Evolutionary conservation across 805 yeast species (phyloP).

Genomic region (Nakazawaea wickerhamii): DNA sequence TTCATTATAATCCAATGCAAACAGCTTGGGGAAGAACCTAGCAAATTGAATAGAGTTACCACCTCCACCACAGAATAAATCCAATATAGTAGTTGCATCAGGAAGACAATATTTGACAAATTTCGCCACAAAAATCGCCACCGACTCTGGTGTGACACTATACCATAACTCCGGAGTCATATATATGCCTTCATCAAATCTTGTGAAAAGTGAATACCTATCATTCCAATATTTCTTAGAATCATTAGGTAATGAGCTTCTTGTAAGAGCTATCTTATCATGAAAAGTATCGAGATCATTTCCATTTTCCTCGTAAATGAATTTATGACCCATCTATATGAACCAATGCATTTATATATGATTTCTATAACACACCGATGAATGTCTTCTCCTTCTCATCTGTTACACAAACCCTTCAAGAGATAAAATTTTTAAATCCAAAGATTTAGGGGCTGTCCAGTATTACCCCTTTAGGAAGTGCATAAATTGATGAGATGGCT

Average conservation of each 20-base stretch:
- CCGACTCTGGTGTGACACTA: conserved; percentile 79
- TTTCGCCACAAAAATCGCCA: conserved; percentile 58
- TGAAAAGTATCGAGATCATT: conserved; percentile 4
- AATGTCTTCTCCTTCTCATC: too few species aligned
- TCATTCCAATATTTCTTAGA: conserved; percentile 56
- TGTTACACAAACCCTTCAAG: too few species aligned
- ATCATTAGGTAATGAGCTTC: conserved; percentile 28
- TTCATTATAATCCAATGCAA: conserved; percentile 58
- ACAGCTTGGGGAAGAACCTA: conserved; percentile 44
- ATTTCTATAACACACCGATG: too few species aligned
- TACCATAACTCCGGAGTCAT: conserved; percentile 77
- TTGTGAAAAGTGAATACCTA: conserved; percentile 55
- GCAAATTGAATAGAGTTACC: conserved; percentile 82
- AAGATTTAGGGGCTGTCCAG: too few species aligned
- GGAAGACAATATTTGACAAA: conserved; percentile 49
- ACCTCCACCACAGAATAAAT: conserved; percentile 84
- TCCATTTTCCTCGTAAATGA: neutral
- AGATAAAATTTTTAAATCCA: too few species aligned
- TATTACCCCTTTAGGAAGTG: too few species aligned
- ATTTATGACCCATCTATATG: neutral
- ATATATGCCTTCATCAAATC: conserved; percentile 61
- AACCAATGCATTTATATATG: neutral
- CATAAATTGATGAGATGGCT: too few species aligned
- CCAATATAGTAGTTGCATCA: conserved; percentile 43
- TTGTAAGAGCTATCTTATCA: conserved; percentile 2